Evolutionary conservation across 1,139 yeast genomes (phyloP).

Genomic region (Casaregolazyma suthepensis): DNA sequence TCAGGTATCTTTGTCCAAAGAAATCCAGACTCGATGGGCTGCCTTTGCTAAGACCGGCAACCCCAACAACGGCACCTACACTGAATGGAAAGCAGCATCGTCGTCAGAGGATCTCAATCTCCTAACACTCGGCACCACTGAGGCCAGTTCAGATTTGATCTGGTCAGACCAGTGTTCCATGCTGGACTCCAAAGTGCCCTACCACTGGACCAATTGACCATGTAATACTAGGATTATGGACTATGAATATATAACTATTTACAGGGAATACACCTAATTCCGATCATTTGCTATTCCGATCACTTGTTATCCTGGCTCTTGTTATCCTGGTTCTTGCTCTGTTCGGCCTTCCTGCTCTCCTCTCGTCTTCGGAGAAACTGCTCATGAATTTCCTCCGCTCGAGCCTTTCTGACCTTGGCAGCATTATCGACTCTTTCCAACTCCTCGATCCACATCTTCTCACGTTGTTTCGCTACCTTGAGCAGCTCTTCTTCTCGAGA

Average conservation of each 20-base stretch:
- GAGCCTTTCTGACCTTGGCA: slow-evolving; percentile 42
- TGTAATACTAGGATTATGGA: neutral
- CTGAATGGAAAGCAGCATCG: slow-evolving; percentile 12
- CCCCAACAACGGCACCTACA: slow-evolving; percentile 13
- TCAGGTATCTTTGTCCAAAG: slow-evolving; percentile 18
- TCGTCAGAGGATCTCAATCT: slow-evolving; percentile 11
- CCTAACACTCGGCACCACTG: slow-evolving; percentile 12
- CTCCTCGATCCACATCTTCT: slow-evolving; percentile 84
- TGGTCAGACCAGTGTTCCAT: slow-evolving; percentile 10
- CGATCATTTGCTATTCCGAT: too few species aligned
- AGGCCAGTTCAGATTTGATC: neutral
- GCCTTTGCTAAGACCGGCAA: slow-evolving; percentile 24
- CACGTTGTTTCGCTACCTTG: slow-evolving; percentile 80
- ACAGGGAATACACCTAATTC: neutral
- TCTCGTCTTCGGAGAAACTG: slow-evolving; percentile 6
- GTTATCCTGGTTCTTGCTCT: neutral
- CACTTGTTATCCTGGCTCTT: neutral
- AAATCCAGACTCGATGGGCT: slow-evolving; percentile 29
- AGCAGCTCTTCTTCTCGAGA: slow-evolving; percentile 51
- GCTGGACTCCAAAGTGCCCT: slow-evolving; percentile 11
- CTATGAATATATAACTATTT: neutral
- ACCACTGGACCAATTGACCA: slow-evolving; percentile 10
- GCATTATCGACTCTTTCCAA: slow-evolving; percentile 77
- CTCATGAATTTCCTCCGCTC: slow-evolving; percentile 20
- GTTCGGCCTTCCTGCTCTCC: slow-evolving; percentile 5